These are phyloP conservation scores for Teunomyces tritomae DNA, from an alignment of 805 yeast genomes.

Conservation along the genomic window DNA sequence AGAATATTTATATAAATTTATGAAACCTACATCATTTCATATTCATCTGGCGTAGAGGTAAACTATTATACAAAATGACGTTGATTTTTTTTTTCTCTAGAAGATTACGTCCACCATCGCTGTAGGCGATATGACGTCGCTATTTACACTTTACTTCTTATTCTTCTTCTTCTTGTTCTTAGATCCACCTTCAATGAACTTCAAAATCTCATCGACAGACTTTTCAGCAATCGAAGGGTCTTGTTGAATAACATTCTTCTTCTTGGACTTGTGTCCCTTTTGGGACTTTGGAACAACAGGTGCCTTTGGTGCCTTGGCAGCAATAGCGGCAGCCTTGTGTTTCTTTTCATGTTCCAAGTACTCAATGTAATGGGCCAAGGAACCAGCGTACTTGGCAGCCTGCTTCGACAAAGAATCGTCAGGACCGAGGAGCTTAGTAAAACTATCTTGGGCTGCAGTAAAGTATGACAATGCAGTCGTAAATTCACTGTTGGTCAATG, in stretches of 20 bases:
- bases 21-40: too few species aligned
- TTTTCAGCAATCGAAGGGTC: constrained; percentile 59
- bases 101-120: background rate
- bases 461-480: constrained; percentile 57
- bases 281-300: constrained; percentile 3
- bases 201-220: constrained; percentile 70
- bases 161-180: constrained; percentile 9
- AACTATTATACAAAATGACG: too few species aligned
- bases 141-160: constrained; percentile 4
- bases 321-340: constrained; percentile 13
- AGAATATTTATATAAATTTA: background rate
- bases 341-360: constrained; percentile 33
- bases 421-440: constrained; percentile 60
- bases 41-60: too few species aligned
- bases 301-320: constrained; percentile 13
- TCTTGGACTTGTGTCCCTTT: constrained; percentile 17
- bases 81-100: background rate
- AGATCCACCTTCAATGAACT: constrained; percentile 61
- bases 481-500: constrained; percentile 50
- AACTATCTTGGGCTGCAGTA: constrained; percentile 53
- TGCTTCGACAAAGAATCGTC: constrained; percentile 68
- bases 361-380: constrained; percentile 50
- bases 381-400: constrained; percentile 60
- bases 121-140: background rate
- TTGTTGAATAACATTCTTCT: constrained; percentile 21